Conservation (phyloP, 495 filamentous ascomycete species). For the Penicillium cinerascens region DNA sequence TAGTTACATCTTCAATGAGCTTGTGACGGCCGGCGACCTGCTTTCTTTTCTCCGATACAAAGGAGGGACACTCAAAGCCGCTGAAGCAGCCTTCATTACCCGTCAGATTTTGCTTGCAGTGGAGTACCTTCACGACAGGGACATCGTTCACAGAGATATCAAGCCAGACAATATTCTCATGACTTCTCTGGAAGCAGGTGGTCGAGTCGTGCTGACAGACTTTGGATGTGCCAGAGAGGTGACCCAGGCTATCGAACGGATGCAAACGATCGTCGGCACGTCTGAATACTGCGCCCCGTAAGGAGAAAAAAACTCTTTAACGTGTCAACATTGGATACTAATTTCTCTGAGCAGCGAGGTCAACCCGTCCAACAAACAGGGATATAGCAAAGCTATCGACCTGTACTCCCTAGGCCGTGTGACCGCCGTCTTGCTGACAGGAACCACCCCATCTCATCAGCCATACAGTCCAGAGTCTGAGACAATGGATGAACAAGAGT, state of each 20-base stretch:
- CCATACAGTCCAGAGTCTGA: slow-evolving; percentile 33
- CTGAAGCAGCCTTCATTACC: slow-evolving; percentile 52
- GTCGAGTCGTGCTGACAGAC: slow-evolving; percentile 67
- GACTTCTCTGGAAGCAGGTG: slow-evolving; percentile 43
- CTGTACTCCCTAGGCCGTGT: slow-evolving; percentile 62
- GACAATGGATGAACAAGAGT: background rate
- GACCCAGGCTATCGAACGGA: slow-evolving; percentile 37
- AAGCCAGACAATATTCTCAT: slow-evolving; percentile 70
- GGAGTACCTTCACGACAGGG: slow-evolving; percentile 53
- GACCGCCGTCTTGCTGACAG: slow-evolving; percentile 49
- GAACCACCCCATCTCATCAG: slow-evolving; percentile 1
- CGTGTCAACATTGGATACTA: background rate
- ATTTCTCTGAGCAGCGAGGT: slow-evolving; percentile 44
- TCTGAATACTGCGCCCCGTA: slow-evolving; percentile 67
- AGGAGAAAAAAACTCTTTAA: slow-evolving; percentile 36
- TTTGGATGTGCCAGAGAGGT: slow-evolving; percentile 61
- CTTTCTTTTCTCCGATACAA: slow-evolving; percentile 56
- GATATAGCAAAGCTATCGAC: slow-evolving; percentile 61
- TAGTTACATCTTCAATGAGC: slow-evolving; percentile 64
- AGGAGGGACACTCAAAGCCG: slow-evolving; percentile 42
- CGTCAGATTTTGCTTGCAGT: slow-evolving; percentile 59
- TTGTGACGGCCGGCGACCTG: slow-evolving; percentile 63
- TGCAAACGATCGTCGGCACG: slow-evolving; percentile 64
- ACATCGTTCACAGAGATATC: slow-evolving; percentile 64
- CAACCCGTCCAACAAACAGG: slow-evolving; percentile 22